These are phyloP conservation scores for Aspergillus panamensis DNA, from an alignment of 495 filamentous ascomycete species.

Conservation along the genomic window DNA sequence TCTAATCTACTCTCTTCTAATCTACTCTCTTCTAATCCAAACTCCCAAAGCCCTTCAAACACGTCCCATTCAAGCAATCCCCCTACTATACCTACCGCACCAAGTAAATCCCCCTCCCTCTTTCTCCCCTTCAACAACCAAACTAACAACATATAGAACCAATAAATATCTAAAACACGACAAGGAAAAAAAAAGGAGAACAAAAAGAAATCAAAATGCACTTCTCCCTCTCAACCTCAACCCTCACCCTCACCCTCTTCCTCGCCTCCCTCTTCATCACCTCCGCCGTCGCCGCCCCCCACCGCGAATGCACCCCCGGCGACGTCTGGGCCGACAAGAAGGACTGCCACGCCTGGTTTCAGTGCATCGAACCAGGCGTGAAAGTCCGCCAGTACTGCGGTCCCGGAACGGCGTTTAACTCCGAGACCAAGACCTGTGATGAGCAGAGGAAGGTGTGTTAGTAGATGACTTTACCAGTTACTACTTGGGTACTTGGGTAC, in stretches of 20 bases:
- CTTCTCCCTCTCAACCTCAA: not conserved
- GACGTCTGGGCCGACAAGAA: constrained; percentile 1
- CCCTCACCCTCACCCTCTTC: constrained; percentile 7
- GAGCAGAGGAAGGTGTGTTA: constrained; percentile 4
- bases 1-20: too few species aligned
- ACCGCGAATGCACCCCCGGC: not conserved
- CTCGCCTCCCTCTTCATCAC: constrained; percentile 5
- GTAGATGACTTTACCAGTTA: too few species aligned
- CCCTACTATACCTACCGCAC: not conserved
- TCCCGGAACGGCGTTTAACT: constrained; percentile 9
- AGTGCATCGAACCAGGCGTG: not conserved
- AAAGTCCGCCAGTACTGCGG: constrained; percentile 1
- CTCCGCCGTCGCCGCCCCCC: not conserved
- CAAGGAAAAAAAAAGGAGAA: not conserved
- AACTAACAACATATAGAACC: too few species aligned
- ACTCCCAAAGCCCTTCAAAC: not conserved
- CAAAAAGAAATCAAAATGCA: constrained; percentile 3
- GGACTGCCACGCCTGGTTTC: constrained; percentile 9
- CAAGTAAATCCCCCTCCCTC: too few species aligned
- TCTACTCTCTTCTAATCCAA: not conserved
- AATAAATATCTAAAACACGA: not conserved
- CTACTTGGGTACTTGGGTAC: too few species aligned
- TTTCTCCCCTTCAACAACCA: not conserved
- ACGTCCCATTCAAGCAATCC: not conserved
- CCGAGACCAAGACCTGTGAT: constrained; percentile 2